phyloP scores from a whole-genome alignment of 2,329 filamentous ascomycete genomes.

The Aspergillus hortae region DNA sequence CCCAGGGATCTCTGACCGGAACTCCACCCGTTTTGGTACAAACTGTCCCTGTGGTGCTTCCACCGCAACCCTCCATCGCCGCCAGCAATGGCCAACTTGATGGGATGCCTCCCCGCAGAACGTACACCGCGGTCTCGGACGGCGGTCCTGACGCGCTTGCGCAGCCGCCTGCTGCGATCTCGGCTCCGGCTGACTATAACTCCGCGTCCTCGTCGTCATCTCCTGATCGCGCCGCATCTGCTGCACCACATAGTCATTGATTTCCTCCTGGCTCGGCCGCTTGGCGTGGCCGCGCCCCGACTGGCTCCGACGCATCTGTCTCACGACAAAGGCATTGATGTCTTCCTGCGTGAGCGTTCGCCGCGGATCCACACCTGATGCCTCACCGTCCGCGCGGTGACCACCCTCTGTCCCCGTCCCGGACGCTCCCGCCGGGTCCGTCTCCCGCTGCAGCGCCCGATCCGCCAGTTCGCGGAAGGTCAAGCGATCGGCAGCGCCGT shows the following conservation, averaged over 20 bases:
- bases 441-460: conserved; percentile 20
- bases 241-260: conserved; percentile 26
- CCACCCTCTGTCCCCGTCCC: neutral
- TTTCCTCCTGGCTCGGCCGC: conserved; percentile 26
- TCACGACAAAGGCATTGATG: conserved; percentile 25
- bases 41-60: conserved; percentile 22
- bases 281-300: conserved; percentile 11
- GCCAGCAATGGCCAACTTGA: conserved; percentile 21
- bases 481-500: conserved; percentile 16
- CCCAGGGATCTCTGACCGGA: conserved; percentile 16
- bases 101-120: conserved; percentile 23
- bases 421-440: too few relatives aligned
- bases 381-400: conserved; percentile 1
- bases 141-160: conserved; percentile 1
- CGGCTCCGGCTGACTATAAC: conserved; percentile 20
- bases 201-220: conserved; percentile 14
- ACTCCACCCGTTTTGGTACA: conserved; percentile 21
- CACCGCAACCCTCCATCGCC: conserved; percentile 20
- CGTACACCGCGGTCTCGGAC: conserved; percentile 12
- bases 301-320: conserved; percentile 19
- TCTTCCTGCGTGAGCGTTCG: conserved; percentile 19
- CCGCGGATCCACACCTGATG: neutral
- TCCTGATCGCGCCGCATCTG: conserved; percentile 26
- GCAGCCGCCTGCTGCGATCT: neutral
- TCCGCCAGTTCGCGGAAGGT: conserved; percentile 21